Percentiles rank a stretch among this genome's conserved stretches.
phyloP scores from a whole-genome alignment of 345 rosid species.

The Lumnitzera littorea region DNA sequence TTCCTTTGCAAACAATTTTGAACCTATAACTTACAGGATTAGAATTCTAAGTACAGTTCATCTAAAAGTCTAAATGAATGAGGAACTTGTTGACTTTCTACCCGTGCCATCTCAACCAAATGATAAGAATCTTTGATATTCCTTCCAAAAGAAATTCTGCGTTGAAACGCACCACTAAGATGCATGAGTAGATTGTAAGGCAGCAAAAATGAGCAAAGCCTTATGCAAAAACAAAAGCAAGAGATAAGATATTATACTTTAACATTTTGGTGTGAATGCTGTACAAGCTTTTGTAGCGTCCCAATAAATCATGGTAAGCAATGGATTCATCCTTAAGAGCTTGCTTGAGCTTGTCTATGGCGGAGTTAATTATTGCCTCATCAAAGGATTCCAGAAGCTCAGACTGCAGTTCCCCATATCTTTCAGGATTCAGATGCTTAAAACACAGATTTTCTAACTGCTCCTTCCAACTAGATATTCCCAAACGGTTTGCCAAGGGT shows the following conservation, averaged over 20 bases:
- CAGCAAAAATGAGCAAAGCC: background rate
- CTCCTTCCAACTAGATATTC: slow-evolving; percentile 90
- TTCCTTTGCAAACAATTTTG: no score
- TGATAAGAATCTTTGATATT: no score
- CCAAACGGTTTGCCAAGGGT: slow-evolving; percentile 82
- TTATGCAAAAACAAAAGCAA: background rate
- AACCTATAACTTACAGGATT: no score
- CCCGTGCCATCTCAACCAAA: no score
- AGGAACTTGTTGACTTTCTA: no score
- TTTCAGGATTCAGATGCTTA: slow-evolving; percentile 74
- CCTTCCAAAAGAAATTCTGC: no score
- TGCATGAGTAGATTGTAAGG: slow-evolving; percentile 10
- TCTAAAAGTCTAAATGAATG: no score
- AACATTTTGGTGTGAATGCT: slow-evolving; percentile 85
- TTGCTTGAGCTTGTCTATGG: slow-evolving; percentile 57
- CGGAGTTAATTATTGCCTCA: slow-evolving; percentile 62
- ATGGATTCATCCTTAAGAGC: slow-evolving; percentile 57
- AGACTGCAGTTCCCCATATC: slow-evolving; percentile 60
- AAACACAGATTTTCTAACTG: slow-evolving; percentile 84
- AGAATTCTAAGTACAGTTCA: no score
- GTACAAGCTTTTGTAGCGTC: slow-evolving; percentile 92
- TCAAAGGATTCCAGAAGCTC: slow-evolving; percentile 60
- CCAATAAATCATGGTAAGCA: slow-evolving; percentile 55
- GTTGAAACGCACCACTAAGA: no score
- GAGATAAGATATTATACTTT: slow-evolving; percentile 42